Conservation (phyloP, 2,329 filamentous ascomycete genomes). For the Rhynchosporium graminicola region DNA sequence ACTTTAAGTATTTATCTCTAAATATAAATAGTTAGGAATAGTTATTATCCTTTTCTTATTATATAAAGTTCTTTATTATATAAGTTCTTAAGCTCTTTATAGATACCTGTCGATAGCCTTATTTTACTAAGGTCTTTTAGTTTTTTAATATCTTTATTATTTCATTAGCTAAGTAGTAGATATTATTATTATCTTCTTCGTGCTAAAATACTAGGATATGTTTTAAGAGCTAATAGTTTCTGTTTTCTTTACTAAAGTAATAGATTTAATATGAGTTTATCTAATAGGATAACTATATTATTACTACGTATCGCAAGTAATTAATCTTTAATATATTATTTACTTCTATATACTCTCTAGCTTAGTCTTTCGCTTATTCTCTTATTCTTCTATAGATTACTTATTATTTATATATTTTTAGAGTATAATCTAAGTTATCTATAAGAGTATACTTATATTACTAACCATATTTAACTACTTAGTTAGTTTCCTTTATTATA, state of each 20-base stretch:
- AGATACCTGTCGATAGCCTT: too few relatives aligned
- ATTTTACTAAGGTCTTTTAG: not conserved
- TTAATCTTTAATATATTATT: not conserved
- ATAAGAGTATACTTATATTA: not conserved
- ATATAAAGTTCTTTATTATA: too few relatives aligned
- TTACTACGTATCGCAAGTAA: not conserved
- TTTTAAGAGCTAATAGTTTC: too few relatives aligned
- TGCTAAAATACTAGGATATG: not conserved
- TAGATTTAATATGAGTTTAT: not conserved
- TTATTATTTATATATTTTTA: not conserved
- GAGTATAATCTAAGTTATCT: not conserved
- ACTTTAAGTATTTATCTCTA: too few relatives aligned
- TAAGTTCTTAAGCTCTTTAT: too few relatives aligned
- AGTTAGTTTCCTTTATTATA: not conserved
- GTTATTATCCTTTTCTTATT: too few relatives aligned
- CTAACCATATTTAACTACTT: not conserved
- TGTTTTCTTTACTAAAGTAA: conserved; percentile 1
- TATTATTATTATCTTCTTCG: not conserved
- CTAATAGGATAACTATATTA: not conserved
- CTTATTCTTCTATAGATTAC: not conserved
- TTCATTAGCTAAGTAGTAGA: not conserved
- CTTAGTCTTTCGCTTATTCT: not conserved
- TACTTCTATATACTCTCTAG: not conserved
- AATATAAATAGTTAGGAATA: too few relatives aligned
- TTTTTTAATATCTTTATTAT: not conserved